Base-by-base conservation (phyloP, 768 basidiomycete species). In the Lactarius quietus region DNA sequence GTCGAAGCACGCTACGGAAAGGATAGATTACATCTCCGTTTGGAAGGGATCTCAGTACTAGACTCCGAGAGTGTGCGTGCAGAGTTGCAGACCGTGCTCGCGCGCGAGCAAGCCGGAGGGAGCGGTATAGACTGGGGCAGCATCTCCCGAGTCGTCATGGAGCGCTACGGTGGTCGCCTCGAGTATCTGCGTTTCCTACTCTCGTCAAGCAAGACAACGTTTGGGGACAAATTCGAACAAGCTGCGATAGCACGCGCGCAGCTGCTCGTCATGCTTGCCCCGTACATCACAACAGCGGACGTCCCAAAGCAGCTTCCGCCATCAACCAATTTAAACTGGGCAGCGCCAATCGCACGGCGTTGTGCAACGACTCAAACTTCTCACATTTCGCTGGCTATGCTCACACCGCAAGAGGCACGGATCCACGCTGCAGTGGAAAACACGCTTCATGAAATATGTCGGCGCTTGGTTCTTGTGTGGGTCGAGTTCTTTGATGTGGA, bases 41-140 rank as follows among this genome's bases (percentile, higher is more conserved):
- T 80, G 15, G 66, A 71, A 23, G 72, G 70, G 3, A 78, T 81
- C 62, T 72, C 66, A 12, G 5, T 17, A 59, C 1, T 58, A 68
- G 81, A 81, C 56, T n/a, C 71, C 5, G 59, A 63, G 23, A n/a
- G 45, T 23, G 45, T 48, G 26, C 45, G 23, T 48, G 45, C 12
- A 5, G 45, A 48, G 45, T 72, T 83, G 9, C 70, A 72, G 9
- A 69, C 71, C 0, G 67, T 74, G 18, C 68, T 79, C 18, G 54
- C 56, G 15, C 63, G 68, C 20, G 61, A 66, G 20, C 54, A 39
- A 2, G 69, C 67, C 14, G 15, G 29, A 3, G 52, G 43, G 28
- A 81, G 77, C 57, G 75, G 74, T 0, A 63, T 82, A 3, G 80
- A 83, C 68, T 83, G 83, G 82, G 69, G 70, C 28, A 73, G 74